phyloP scores from a whole-genome alignment of 2,329 filamentous ascomycete genomes.

The Colletotrichum cordylinicola region DNA sequence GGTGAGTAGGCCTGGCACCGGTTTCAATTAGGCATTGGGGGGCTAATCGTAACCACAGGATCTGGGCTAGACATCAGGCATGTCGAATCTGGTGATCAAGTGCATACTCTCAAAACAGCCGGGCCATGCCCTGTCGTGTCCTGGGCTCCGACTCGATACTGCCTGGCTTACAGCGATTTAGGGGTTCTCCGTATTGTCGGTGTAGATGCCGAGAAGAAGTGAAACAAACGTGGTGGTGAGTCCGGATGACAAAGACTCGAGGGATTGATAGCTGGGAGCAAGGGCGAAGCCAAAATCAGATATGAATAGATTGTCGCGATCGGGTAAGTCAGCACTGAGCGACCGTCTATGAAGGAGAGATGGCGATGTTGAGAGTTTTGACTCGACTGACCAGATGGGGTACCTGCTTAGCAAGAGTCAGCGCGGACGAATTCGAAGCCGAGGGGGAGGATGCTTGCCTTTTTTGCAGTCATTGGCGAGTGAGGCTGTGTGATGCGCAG shows the following conservation, averaged over 20 bases:
- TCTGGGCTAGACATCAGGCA: slow-evolving; percentile 73
- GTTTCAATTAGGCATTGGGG: background rate
- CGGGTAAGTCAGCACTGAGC: background rate
- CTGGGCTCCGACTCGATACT: slow-evolving; percentile 79
- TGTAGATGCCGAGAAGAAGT: slow-evolving; percentile 54
- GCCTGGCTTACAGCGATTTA: slow-evolving; percentile 74
- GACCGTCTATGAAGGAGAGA: background rate
- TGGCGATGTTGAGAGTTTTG: background rate
- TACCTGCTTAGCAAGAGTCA: background rate
- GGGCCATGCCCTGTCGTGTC: slow-evolving; percentile 70
- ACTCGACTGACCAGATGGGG: background rate
- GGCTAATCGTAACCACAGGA: slow-evolving; percentile 38
- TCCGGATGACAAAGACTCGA: background rate
- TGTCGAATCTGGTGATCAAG: slow-evolving; percentile 74
- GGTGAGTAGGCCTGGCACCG: slow-evolving; percentile 44
- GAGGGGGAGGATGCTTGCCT: background rate
- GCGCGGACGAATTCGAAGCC: background rate
- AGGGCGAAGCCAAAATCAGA: background rate
- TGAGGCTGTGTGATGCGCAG: background rate
- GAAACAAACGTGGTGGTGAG: background rate
- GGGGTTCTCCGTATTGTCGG: slow-evolving; percentile 74
- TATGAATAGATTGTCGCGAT: background rate
- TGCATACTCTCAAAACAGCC: slow-evolving; percentile 74
- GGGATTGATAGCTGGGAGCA: background rate
- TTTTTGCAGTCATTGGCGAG: background rate